These are phyloP conservation scores for Cucurbita argyrosperma DNA, from an alignment of 306 rosid species.

Conservation along the genomic window DNA sequence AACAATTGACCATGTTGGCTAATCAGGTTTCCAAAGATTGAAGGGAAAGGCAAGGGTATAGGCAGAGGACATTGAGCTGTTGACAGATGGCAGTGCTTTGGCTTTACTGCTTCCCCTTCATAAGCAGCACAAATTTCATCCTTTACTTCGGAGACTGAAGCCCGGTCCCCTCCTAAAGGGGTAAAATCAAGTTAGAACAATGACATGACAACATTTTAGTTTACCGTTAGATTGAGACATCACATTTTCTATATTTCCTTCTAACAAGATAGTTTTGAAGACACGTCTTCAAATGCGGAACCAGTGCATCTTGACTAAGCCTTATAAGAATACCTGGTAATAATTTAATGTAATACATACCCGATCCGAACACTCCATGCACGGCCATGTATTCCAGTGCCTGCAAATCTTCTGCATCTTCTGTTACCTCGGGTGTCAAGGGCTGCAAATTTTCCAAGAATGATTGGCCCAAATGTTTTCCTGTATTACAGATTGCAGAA, in stretches of 20 bases:
- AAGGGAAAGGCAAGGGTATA: constrained; percentile 82
- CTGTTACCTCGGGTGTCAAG: constrained; percentile 55
- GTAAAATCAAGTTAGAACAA: background rate
- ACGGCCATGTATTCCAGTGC: constrained; percentile 52
- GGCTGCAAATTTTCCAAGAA: constrained; percentile 40
- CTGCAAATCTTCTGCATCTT: constrained; percentile 40
- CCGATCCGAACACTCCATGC: constrained; percentile 62
- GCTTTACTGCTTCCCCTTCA: constrained; percentile 35
- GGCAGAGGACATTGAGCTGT: constrained; percentile 66
- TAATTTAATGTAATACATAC: constrained; percentile 33
- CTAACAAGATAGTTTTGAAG: background rate
- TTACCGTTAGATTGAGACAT: background rate
- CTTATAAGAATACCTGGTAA: background rate
- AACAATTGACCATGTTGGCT: constrained; percentile 55
- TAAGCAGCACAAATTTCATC: constrained; percentile 38
- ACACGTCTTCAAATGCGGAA: background rate
- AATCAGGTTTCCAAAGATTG: constrained; percentile 47
- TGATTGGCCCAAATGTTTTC: constrained; percentile 24
- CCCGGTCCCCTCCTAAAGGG: constrained; percentile 37
- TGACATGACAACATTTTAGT: background rate
- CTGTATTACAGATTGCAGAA: constrained; percentile 27
- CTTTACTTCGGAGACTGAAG: constrained; percentile 41
- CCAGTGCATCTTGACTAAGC: background rate
- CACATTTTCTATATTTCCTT: background rate
- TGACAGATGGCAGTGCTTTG: constrained; percentile 61